A percentile compares a stretch with the other conserved stretches of the same genome.
Conservation (phyloP, 768 basidiomycete species). For the Lyophyllum decastes region DNA sequence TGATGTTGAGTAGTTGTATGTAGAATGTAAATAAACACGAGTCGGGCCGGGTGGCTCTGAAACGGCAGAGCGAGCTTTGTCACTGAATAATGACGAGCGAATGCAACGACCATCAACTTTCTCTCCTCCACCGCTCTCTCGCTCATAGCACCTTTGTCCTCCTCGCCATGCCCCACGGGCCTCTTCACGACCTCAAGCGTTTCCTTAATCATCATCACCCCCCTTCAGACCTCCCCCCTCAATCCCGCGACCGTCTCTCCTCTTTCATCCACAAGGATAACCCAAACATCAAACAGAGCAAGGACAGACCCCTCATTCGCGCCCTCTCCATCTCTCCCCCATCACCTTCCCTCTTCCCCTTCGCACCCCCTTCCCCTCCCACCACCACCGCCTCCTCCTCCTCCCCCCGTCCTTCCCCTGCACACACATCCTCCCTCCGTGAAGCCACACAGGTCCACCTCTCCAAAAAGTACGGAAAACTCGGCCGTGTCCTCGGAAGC, state of each 20-base stretch:
- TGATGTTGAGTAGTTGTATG: conserved; percentile 52
- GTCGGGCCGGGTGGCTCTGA: not conserved
- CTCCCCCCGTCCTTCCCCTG: conserved; percentile 23
- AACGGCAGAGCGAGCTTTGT: not conserved
- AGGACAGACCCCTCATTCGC: conserved; percentile 44
- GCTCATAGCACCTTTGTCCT: conserved; percentile 18
- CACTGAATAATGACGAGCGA: not conserved
- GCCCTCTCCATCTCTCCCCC: conserved; percentile 18
- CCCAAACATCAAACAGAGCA: conserved; percentile 40
- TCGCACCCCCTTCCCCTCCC: conserved; percentile 19
- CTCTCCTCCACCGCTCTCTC: conserved; percentile 3
- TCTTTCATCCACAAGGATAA: conserved; percentile 23
- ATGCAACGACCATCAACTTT: not conserved
- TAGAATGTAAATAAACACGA: not conserved
- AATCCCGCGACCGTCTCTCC: conserved; percentile 18
- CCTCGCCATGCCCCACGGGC: conserved; percentile 48
- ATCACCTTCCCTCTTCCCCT: conserved; percentile 23
- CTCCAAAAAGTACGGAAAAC: conserved; percentile 99
- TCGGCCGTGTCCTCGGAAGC: conserved; percentile 92
- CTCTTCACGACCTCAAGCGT: conserved; percentile 90
- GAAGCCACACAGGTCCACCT: conserved; percentile 89
- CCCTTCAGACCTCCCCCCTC: conserved; percentile 35
- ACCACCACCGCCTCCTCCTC: conserved; percentile 15
- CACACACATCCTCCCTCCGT: conserved; percentile 53
- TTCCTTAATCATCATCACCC: conserved; percentile 93